Evolutionary conservation across 345 rosid species (phyloP).

Genomic region (Eucalyptus sideroxylon): DNA sequence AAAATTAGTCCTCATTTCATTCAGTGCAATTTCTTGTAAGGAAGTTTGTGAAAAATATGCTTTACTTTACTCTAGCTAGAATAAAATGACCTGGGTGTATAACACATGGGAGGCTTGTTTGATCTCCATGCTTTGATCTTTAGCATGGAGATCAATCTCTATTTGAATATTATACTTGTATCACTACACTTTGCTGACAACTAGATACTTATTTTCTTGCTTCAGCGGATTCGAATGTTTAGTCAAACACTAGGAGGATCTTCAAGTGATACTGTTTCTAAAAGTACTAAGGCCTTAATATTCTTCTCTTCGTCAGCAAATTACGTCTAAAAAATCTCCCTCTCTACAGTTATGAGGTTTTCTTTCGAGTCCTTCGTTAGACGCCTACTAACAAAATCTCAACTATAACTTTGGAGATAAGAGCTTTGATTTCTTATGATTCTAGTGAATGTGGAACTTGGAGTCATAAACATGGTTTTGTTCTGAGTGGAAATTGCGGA

Average conservation of each 20-base stretch:
- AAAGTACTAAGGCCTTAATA: neutral
- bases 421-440: neutral
- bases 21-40: neutral
- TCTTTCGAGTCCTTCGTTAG: neutral
- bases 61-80: neutral
- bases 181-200: neutral
- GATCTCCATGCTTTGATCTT: neutral
- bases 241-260: neutral
- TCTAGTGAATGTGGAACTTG: neutral
- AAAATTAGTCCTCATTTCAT: neutral
- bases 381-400: neutral
- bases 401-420: neutral
- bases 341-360: neutral
- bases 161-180: neutral
- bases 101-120: neutral
- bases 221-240: accelerated
- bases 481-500: neutral
- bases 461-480: accelerated
- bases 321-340: neutral
- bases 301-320: neutral
- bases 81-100: neutral
- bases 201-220: neutral
- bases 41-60: neutral
- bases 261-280: neutral
- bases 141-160: neutral